Evolutionary conservation across 1,139 yeast species (phyloP), one percentile per base, ranked within the genome.

Genomic region (Suhomyces wounanorum): DNA sequence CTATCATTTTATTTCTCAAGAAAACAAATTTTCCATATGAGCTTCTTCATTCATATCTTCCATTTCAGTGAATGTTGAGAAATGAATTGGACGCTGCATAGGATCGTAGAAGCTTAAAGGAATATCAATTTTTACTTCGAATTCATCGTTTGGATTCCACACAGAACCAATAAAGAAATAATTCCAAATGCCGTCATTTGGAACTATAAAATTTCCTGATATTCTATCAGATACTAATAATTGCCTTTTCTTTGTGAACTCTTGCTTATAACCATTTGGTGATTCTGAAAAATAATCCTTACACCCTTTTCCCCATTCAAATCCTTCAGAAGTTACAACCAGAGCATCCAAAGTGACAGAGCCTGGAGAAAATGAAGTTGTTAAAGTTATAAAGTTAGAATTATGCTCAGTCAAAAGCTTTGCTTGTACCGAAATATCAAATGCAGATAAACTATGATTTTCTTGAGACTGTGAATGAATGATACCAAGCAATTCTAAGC

Each of bases 21-120:
- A 81, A 65, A 89, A 87, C 11, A 83, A 82, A 68, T 87, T 88
- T 56, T 85, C 86, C 65, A 84, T 87, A 48, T 83, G 89, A 8
- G 89, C 89, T 61, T 89, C 96, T 45, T 79, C 58, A 18, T 72
- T 78, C 18, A 72, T 77, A 17, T 75, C 80, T 55, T 87, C 95
- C 52, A 89, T 66, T 52, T 84, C 88, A 52, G 79, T 82, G 62
- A 91, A 91, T 1, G 85, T 79, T 45, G 83, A 74, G 69, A 94
- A 95, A 69, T 94, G 99, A 28, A 85, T 78, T 8, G 97, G 96
- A 44, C 99, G 85, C 62, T 95, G 99, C 37, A 83, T 65, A 59
- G 89, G 96, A 62, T 89, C 86, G 65, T 91, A 95, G 63, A 87
- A 94, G 4, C 89, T 82, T 45, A 87, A 62, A 1, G 99, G 99